phyloP scores from a whole-genome alignment of 148 eudicot species.

The Polygonum maritimum region DNA sequence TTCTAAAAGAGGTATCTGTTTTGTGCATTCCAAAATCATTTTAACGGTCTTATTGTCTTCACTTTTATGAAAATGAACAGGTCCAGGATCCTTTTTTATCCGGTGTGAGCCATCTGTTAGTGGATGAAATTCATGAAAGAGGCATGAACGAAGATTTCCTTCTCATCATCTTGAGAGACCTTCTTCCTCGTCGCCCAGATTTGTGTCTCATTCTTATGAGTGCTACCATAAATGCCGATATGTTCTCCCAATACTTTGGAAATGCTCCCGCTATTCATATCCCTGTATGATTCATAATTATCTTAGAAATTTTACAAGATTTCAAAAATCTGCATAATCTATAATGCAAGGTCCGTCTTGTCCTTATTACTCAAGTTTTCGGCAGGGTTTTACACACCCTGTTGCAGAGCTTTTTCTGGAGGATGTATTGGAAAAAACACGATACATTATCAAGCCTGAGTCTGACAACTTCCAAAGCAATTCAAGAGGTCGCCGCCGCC shows the following conservation, averaged over 20 bases:
- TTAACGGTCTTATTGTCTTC: neutral
- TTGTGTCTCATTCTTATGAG: conserved; percentile 85
- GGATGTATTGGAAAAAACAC: conserved; percentile 88
- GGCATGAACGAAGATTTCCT: conserved; percentile 98
- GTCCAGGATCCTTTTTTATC: conserved; percentile 75
- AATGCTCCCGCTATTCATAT: conserved; percentile 82
- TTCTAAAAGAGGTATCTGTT: neutral
- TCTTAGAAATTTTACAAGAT: neutral
- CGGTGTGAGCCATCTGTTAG: conserved; percentile 86
- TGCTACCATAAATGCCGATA: conserved; percentile 94
- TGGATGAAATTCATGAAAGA: conserved; percentile 99
- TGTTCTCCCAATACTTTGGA: conserved; percentile 87
- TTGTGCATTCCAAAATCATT: neutral
- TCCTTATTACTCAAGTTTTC: neutral
- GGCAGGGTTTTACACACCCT: conserved; percentile 78
- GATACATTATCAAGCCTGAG: conserved; percentile 47
- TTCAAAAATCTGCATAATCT: neutral
- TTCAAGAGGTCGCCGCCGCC: conserved; percentile 60
- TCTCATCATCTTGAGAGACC: conserved; percentile 73
- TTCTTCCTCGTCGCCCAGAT: conserved; percentile 90
- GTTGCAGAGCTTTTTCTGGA: conserved; percentile 77
- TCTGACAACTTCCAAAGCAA: conserved; percentile 42
- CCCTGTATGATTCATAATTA: conserved; percentile 41
- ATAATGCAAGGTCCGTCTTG: neutral
- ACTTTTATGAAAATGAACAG: conserved; percentile 27